These are phyloP conservation scores for Inga leiocalycina DNA, from an alignment of 306 rosid species.

Conservation along the genomic window DNA sequence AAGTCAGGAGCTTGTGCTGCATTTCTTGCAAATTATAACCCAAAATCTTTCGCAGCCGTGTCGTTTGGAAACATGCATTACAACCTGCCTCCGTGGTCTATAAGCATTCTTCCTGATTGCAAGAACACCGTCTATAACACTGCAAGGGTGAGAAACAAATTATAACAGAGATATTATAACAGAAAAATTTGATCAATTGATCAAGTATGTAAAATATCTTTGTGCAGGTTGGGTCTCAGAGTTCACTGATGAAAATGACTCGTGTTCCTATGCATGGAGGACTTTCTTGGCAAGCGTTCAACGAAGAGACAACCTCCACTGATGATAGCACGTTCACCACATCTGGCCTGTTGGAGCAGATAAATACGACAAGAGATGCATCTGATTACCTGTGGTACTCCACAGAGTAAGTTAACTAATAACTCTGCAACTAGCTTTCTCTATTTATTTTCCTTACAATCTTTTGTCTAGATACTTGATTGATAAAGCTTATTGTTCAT, in stretches of 20 bases:
- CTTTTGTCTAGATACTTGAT: constrained; percentile 1
- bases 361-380: constrained; percentile 89
- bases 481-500: constrained; percentile 7
- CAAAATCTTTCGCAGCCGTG: constrained; percentile 69
- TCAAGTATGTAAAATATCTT: constrained; percentile 13
- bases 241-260: constrained; percentile 87
- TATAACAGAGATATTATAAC: constrained; percentile 1
- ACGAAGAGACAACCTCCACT: constrained; percentile 79
- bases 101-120: constrained; percentile 98
- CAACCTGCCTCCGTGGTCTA: constrained; percentile 97
- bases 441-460: background rate
- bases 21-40: constrained; percentile 88
- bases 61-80: constrained; percentile 85
- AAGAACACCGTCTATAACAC: constrained; percentile 88
- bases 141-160: constrained; percentile 80
- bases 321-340: constrained; percentile 73
- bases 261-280: constrained; percentile 83
- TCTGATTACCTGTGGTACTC: constrained; percentile 96
- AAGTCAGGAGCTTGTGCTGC: constrained; percentile 93
- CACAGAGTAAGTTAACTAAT: constrained; percentile 81
- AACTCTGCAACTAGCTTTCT: constrained; percentile 1
- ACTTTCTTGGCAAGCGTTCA: constrained; percentile 81
- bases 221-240: constrained; percentile 85
- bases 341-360: constrained; percentile 86
- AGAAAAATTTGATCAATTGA: background rate